Conservation (phyloP, 768 basidiomycete species). For the Amanita rubescens region DNA sequence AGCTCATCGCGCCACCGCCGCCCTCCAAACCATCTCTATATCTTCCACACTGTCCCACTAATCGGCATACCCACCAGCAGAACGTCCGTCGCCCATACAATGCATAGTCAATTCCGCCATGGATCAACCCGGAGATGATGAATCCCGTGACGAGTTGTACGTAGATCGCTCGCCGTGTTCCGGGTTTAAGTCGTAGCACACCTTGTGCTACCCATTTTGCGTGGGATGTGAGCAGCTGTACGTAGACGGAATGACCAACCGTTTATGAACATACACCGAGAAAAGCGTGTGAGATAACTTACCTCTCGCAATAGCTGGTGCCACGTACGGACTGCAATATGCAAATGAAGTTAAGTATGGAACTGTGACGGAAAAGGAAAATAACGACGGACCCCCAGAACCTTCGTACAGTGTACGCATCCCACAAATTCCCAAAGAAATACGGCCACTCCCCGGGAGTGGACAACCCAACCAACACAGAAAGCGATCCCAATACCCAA, state of each 20-base stretch:
- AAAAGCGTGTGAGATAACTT: background rate
- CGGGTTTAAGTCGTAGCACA: slow-evolving; percentile 7
- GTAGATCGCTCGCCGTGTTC: slow-evolving; percentile 11
- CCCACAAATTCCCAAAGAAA: slow-evolving; percentile 15
- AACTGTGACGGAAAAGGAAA: background rate
- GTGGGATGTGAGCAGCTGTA: slow-evolving; percentile 5
- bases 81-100: slow-evolving; percentile 12
- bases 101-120: slow-evolving; percentile 27
- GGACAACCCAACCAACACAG: slow-evolving; percentile 14
- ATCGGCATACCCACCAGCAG: background rate
- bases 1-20: slow-evolving; percentile 20
- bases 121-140: slow-evolving; percentile 25
- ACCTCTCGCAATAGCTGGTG: slow-evolving; percentile 19
- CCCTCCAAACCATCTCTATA: background rate
- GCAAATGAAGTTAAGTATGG: background rate
- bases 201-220: slow-evolving; percentile 8
- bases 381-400: slow-evolving; percentile 18
- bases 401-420: slow-evolving; percentile 15
- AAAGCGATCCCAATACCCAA: slow-evolving; percentile 10
- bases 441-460: slow-evolving; percentile 19
- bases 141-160: slow-evolving; percentile 20
- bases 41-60: background rate
- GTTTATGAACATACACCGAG: too few species aligned
- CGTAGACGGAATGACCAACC: background rate
- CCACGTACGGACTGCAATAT: slow-evolving; percentile 21